These are phyloP conservation scores for Begonia fuchsioides DNA, from an alignment of 306 rosid genomes.

Conservation along the genomic window DNA sequence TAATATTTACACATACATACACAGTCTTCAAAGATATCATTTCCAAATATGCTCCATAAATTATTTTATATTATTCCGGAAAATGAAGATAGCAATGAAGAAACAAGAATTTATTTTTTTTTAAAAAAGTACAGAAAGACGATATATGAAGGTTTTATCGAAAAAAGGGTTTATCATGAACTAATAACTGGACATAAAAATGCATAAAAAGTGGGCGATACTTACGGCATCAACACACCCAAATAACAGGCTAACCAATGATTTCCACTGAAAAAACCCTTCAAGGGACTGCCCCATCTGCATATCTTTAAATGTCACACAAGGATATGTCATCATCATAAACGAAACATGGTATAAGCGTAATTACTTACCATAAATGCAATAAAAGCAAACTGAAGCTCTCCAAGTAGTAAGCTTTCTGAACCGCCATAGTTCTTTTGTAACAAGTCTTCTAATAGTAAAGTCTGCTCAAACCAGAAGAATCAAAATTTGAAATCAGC, in stretches of 20 bases:
- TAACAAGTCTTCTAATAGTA: conserved; percentile 55
- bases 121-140: not conserved
- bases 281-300: conserved; percentile 96
- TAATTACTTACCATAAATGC: conserved; percentile 50
- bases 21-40: no score
- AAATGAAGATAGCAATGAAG: not conserved
- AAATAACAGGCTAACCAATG: conserved; percentile 62
- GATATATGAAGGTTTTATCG: no score
- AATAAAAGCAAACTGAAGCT: conserved; percentile 75
- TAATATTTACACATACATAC: no score
- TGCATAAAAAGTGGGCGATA: not conserved
- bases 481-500: conserved; percentile 13
- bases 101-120: not conserved
- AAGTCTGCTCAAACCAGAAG: conserved; percentile 38
- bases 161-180: no score
- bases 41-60: no score
- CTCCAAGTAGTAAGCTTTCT: conserved; percentile 74
- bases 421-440: conserved; percentile 64
- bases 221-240: conserved; percentile 88
- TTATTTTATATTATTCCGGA: not conserved
- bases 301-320: conserved; percentile 14
- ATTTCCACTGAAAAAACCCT: conserved; percentile 89
- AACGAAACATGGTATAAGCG: conserved; percentile 5
- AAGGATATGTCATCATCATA: conserved; percentile 5
- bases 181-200: no score